These are phyloP conservation scores for Ceratobasidium theobromae DNA, from an alignment of 1,284 basidiomycete genomes.

Conservation along the genomic window DNA sequence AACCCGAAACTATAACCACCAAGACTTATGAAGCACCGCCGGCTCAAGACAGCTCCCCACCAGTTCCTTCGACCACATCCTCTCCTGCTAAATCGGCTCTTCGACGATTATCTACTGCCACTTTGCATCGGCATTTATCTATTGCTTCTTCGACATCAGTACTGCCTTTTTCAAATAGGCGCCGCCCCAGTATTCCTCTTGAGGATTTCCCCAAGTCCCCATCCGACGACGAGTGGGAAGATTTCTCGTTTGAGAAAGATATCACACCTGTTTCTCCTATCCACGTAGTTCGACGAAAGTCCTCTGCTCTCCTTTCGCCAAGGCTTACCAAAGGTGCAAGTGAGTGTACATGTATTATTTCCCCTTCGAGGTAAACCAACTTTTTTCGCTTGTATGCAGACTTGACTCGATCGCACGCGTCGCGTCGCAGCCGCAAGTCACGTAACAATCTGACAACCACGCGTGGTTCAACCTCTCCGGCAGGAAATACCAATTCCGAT, in stretches of 20 bases:
- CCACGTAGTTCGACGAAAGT: slow-evolving; percentile 9
- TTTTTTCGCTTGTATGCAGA: background rate
- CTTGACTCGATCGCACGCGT: slow-evolving; percentile 23
- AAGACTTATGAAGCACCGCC: background rate
- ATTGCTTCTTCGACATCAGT: background rate
- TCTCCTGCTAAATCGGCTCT: background rate
- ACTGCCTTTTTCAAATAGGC: slow-evolving; percentile 7
- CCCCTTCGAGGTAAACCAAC: no score
- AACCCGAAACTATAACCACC: slow-evolving; percentile 4
- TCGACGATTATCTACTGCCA: slow-evolving; percentile 1
- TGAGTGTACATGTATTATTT: background rate
- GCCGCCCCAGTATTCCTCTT: slow-evolving; percentile 15
- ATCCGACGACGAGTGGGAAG: slow-evolving; percentile 27
- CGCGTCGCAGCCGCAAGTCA: slow-evolving; percentile 17
- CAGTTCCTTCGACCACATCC: background rate
- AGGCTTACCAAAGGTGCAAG: slow-evolving; percentile 23
- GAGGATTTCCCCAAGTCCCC: slow-evolving; percentile 24
- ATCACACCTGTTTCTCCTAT: slow-evolving; percentile 1
- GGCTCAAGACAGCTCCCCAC: background rate
- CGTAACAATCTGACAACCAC: background rate
- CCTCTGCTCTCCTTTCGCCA: slow-evolving; percentile 1
- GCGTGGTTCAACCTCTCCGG: background rate
- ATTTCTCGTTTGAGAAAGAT: slow-evolving; percentile 26
- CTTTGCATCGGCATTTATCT: slow-evolving; percentile 15
- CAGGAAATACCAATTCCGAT: background rate